These are phyloP conservation scores for Paramarasmius palmivorus DNA, from an alignment of 1,284 basidiomycete genomes.

Conservation along the genomic window DNA sequence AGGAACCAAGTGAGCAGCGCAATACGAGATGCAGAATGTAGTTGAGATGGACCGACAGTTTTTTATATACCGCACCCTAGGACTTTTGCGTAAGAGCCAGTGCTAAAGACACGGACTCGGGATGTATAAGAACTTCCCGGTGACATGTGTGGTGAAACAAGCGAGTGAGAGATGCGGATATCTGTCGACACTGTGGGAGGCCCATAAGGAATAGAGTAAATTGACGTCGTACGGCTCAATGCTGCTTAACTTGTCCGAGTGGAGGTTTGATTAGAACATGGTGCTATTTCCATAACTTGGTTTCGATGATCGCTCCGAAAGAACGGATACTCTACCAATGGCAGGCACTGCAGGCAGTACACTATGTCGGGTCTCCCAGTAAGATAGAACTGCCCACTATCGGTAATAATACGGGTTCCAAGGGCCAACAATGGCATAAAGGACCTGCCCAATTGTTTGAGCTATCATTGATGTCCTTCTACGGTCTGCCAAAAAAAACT, in stretches of 20 bases:
- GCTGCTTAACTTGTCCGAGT: background rate
- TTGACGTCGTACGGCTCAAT: background rate
- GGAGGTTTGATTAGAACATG: background rate
- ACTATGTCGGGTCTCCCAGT: too few relatives aligned
- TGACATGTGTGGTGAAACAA: background rate
- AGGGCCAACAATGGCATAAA: too few relatives aligned
- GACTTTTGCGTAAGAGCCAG: background rate
- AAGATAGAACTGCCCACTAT: too few relatives aligned
- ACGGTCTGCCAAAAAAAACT: too few relatives aligned
- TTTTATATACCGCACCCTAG: background rate
- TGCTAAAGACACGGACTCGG: background rate
- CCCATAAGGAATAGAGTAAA: conserved; percentile 4
- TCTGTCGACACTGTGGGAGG: background rate
- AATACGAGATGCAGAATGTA: too few relatives aligned
- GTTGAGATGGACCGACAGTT: too few relatives aligned
- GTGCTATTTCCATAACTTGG: background rate
- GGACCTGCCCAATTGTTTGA: too few relatives aligned
- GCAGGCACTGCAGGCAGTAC: too few relatives aligned
- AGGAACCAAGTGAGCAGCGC: background rate
- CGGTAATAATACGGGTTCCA: too few relatives aligned
- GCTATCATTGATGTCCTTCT: too few relatives aligned
- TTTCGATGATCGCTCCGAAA: background rate
- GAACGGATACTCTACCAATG: too few relatives aligned
- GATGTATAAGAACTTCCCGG: background rate
- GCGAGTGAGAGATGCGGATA: background rate